A percentile compares a stretch with the other conserved stretches of the same genome.
phyloP scores from a whole-genome alignment of 2,329 filamentous ascomycete species.

The Knoxdaviesia proteae region DNA sequence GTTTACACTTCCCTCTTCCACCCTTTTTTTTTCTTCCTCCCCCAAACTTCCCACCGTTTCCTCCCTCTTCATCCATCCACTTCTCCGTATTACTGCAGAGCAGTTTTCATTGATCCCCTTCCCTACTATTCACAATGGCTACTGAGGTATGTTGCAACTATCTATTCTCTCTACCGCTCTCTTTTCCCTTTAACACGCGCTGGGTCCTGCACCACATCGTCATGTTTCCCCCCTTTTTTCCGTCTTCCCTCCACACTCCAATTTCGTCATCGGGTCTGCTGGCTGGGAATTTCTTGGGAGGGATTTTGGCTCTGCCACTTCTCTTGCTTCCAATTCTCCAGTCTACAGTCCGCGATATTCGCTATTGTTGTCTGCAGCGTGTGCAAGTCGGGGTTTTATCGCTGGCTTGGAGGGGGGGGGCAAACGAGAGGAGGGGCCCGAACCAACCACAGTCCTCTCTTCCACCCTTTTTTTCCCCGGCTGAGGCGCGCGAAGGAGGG shows the following conservation, averaged over 20 bases:
- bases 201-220: slow-evolving; percentile 1
- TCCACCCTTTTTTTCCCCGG: no score
- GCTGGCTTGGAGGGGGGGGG: no score
- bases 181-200: slow-evolving; percentile 1
- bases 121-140: slow-evolving; percentile 26
- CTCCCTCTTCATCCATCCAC: background rate
- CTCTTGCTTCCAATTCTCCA: no score
- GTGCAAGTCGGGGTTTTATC: no score
- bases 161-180: background rate
- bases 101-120: slow-evolving; percentile 4
- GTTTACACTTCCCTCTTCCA: background rate
- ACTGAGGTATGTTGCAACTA: slow-evolving; percentile 32
- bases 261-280: background rate
- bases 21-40: slow-evolving; percentile 1
- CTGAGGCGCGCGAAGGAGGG: no score
- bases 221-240: background rate
- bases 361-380: no score
- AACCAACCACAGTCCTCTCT: no score
- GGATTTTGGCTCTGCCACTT: no score
- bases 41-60: slow-evolving; percentile 2
- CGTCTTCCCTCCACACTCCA: background rate
- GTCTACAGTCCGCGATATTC: no score
- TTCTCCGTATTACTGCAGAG: slow-evolving; percentile 2
- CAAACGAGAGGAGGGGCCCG: no score
- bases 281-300: no score